Evolutionary conservation across 352 stramenopile species (phyloP).

Genomic region (Phytophthora idaei): DNA sequence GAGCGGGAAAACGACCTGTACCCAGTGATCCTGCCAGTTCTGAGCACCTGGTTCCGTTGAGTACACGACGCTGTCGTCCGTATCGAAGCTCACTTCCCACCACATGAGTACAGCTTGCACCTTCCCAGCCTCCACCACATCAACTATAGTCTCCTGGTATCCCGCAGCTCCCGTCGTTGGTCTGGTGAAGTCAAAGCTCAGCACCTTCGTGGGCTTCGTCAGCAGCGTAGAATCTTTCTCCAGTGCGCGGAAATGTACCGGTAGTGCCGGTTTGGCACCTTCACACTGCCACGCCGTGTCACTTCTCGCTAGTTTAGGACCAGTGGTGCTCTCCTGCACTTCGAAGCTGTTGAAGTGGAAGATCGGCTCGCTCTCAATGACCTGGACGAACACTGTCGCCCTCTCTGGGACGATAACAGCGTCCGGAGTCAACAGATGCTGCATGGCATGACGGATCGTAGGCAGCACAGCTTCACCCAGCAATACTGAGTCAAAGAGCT

Average conservation of each 20-base stretch:
- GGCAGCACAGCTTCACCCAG: constrained; percentile 90
- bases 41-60: constrained; percentile 65
- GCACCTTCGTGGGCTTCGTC: constrained; percentile 47
- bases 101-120: constrained; percentile 82
- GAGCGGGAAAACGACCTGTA: constrained; percentile 78
- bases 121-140: constrained; percentile 37
- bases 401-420: constrained; percentile 72
- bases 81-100: constrained; percentile 78
- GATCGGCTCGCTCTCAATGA: constrained; percentile 68
- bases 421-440: constrained; percentile 60
- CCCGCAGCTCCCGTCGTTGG: constrained; percentile 21
- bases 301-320: constrained; percentile 52
- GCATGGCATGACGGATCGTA: constrained; percentile 79
- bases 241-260: constrained; percentile 64
- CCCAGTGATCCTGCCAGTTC: constrained; percentile 88
- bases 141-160: constrained; percentile 52
- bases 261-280: constrained; percentile 65
- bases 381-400: constrained; percentile 72
- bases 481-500: constrained; percentile 92
- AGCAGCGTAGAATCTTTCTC: constrained; percentile 46
- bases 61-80: constrained; percentile 57
- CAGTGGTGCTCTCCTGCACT: constrained; percentile 8
- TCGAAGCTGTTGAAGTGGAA: constrained; percentile 74
- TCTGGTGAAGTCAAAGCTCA: constrained; percentile 75
- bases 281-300: constrained; percentile 62